phyloP scores from a whole-genome alignment of 2,329 filamentous ascomycete species.

The Alternaria hordeiaustralica region DNA sequence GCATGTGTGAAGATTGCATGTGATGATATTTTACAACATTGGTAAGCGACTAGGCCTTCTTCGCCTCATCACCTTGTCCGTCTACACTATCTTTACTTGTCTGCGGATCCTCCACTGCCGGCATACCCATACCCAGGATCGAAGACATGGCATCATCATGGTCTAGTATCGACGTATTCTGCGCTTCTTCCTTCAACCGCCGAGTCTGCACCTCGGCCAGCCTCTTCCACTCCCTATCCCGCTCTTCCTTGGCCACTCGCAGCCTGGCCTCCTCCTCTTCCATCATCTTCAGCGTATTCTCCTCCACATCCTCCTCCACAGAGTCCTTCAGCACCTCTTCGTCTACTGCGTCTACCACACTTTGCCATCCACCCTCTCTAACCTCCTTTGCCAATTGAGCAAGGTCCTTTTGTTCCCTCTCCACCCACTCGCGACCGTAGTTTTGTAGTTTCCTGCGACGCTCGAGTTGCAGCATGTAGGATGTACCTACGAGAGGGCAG shows the following conservation, averaged over 20 bases:
- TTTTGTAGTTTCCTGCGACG: constrained; percentile 20
- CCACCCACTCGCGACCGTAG: constrained; percentile 18
- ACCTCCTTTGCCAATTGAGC: constrained; percentile 18
- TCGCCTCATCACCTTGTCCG: background rate
- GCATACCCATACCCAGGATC: constrained; percentile 5
- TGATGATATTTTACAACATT: background rate
- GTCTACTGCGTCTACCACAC: background rate
- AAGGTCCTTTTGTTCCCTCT: constrained; percentile 4
- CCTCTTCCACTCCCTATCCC: background rate
- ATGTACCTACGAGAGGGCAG: constrained; percentile 24
- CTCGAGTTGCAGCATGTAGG: constrained; percentile 20
- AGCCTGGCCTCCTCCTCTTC: background rate
- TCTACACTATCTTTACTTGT: background rate
- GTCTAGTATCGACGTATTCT: background rate
- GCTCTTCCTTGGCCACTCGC: background rate
- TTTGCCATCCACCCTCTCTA: constrained; percentile 10
- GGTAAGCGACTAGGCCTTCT: background rate
- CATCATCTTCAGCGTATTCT: background rate
- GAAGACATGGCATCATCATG: constrained; percentile 1
- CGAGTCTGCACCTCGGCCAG: background rate
- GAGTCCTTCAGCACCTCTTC: background rate
- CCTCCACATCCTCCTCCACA: background rate
- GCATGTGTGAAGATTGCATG: background rate
- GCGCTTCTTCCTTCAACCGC: background rate
- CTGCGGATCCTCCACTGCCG: background rate